Base-by-base conservation (phyloP, 805 yeast genomes). In the Blastobotrys terrestris region DNA sequence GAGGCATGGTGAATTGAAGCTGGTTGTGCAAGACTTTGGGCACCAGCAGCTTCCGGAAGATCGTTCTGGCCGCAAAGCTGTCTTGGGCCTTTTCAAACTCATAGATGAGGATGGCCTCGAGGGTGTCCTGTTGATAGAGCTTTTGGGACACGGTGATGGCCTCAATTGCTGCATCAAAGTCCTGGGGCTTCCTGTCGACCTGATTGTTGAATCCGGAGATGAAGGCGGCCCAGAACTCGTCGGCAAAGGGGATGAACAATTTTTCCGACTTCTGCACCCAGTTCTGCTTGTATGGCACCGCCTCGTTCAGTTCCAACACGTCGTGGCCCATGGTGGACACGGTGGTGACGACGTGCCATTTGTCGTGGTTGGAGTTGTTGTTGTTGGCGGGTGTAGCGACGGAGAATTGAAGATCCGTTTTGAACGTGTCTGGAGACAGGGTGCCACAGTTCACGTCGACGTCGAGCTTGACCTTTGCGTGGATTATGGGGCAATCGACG, bases 201-300 rank as follows among this genome's bases (percentile, higher is more conserved):
- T 40, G 44, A 42, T 49, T 51, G 44, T 39, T 35, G 53, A 69
- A 62, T 2, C 72, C 69, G 16, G 57, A 55, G 35, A 69, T 51
- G 55, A 69, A 69, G 22, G 71, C 72, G 3, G 67, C 57, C 72
- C 72, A 69, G 56, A 69, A 69, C 50, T 69, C 73, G 19, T 66
- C 57, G 15, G 71, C 63, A 55, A 68, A 68, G 13, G 72, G 72
- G 21, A 69, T 59, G 22, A 43, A 58, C n/a, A 69, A 59, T 39
- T 65, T 58, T 48, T 69, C 72, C 39, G 57, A 55, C 39, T 63
- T 57, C 35, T 58, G 60, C n/a, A 49, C 50, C 13, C 55, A 44
- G 50, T 56, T 51, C 47, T 53, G 60, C 39, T 59, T 60, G 50
- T 49, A 51, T 2, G 58, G 54, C 26, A 64, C 62, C 20, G 58